Percentiles rank a stretch among this genome's conserved stretches.
phyloP scores from a whole-genome alignment of 2,329 filamentous ascomycete genomes.

The Penicillium sp. region DNA sequence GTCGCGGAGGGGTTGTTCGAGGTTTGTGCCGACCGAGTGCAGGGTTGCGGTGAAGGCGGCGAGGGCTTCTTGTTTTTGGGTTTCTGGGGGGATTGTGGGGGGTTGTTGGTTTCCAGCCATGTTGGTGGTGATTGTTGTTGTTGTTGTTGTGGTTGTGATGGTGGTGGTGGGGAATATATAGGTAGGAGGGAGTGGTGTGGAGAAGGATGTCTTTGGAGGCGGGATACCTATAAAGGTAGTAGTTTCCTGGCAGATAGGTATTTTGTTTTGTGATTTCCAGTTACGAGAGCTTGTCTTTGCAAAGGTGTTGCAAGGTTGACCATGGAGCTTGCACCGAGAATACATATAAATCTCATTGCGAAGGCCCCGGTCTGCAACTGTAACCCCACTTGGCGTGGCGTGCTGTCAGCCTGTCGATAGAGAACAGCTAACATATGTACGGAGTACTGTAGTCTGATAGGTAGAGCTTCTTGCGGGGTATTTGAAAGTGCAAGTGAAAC shows the following conservation, averaged over 20 bases:
- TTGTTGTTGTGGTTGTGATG: conserved; percentile 3
- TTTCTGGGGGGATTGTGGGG: conserved; percentile 19
- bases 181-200: background rate
- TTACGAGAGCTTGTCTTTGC: background rate
- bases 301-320: background rate
- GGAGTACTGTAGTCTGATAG: background rate
- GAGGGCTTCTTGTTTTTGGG: conserved; percentile 51
- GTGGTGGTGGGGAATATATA: background rate
- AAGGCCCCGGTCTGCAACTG: conserved; percentile 22
- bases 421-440: too few species aligned
- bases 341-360: conserved; percentile 1
- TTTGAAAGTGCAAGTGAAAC: background rate
- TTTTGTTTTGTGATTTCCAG: background rate
- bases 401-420: conserved; percentile 25
- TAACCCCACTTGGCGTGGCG: conserved; percentile 29
- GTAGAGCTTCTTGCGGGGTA: background rate
- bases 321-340: background rate
- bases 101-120: background rate
- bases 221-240: background rate
- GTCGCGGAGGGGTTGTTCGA: conserved; percentile 60
- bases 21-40: conserved; percentile 51
- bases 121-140: background rate
- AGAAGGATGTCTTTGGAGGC: background rate
- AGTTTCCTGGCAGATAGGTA: background rate
- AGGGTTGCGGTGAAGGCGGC: conserved; percentile 54